A percentile compares a stretch with the other conserved stretches of the same genome.
These are phyloP conservation scores for Zoysia japonica DNA, from an alignment of 176 grass and related monocot genomes.

Conservation along the genomic window DNA sequence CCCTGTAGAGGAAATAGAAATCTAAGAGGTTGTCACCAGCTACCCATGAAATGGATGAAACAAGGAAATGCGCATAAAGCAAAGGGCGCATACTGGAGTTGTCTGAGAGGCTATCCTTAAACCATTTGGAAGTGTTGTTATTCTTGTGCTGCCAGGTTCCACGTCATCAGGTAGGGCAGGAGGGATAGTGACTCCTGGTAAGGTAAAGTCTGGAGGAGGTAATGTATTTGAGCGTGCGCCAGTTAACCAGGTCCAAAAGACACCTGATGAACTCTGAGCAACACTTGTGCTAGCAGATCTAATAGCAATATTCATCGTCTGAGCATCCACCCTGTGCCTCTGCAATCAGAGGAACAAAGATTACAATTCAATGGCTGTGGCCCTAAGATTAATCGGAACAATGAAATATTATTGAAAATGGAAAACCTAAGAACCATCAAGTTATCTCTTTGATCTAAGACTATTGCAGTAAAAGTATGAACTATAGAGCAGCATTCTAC, in stretches of 20 bases:
- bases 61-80: constrained; percentile 19
- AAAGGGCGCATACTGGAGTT: constrained; percentile 62
- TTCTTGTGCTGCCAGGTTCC: constrained; percentile 65
- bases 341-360: constrained; percentile 35
- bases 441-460: constrained; percentile 7
- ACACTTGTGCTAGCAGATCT: constrained; percentile 73
- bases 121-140: constrained; percentile 81
- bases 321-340: constrained; percentile 40
- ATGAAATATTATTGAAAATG: not conserved
- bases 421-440: not conserved
- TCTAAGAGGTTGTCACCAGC: constrained; percentile 18
- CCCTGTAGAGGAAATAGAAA: constrained; percentile 49
- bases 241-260: constrained; percentile 68
- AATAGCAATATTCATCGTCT: constrained; percentile 44
- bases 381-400: not conserved
- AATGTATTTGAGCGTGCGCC: constrained; percentile 66
- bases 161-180: constrained; percentile 64
- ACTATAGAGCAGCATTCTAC: not conserved
- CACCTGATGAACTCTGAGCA: constrained; percentile 63
- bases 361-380: not conserved
- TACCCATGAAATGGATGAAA: constrained; percentile 33
- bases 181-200: constrained; percentile 74
- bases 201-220: constrained; percentile 70
- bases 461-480: not conserved
- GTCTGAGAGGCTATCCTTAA: constrained; percentile 84